Conservation (phyloP, 1,284 basidiomycete genomes). For the Ustilago cynodontis region DNA sequence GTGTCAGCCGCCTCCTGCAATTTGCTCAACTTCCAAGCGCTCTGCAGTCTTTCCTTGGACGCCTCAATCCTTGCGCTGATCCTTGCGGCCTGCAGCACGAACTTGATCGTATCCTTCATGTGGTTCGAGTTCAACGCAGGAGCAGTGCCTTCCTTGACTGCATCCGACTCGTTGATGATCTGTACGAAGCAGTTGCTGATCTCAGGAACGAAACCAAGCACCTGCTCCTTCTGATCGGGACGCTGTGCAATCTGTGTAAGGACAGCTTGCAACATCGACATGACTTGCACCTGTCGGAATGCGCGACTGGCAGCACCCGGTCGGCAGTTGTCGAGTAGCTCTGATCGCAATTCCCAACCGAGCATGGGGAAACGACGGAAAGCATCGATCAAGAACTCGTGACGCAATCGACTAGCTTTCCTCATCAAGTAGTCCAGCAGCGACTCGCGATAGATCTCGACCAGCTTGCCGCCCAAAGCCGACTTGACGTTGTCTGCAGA, state of each 20-base stretch:
- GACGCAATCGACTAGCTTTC: constrained; percentile 82
- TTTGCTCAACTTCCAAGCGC: constrained; percentile 70
- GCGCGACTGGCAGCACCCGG: constrained; percentile 41
- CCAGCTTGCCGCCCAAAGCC: constrained; percentile 67
- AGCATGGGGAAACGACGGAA: constrained; percentile 77
- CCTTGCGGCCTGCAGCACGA: constrained; percentile 78
- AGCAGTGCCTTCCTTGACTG: constrained; percentile 72
- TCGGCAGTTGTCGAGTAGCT: constrained; percentile 74
- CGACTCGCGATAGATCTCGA: constrained; percentile 78
- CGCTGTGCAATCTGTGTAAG: constrained; percentile 74
- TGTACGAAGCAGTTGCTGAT: constrained; percentile 75
- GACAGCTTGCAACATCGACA: constrained; percentile 79
- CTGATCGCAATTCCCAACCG: constrained; percentile 79
- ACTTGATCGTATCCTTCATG: constrained; percentile 83
- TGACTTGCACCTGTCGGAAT: constrained; percentile 74
- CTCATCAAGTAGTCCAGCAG: constrained; percentile 82
- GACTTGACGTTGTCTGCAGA: constrained; percentile 23
- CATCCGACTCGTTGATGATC: constrained; percentile 75
- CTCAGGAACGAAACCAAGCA: constrained; percentile 74
- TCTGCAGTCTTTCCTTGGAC: constrained; percentile 23
- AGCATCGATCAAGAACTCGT: constrained; percentile 83
- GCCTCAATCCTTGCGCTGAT: constrained; percentile 74
- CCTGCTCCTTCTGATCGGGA: constrained; percentile 70
- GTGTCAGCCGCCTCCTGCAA: constrained; percentile 37
- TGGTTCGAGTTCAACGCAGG: constrained; percentile 76